Base-by-base conservation (phyloP, 192 early-diverging fungal genomes). In the Entomortierella lignicola region DNA sequence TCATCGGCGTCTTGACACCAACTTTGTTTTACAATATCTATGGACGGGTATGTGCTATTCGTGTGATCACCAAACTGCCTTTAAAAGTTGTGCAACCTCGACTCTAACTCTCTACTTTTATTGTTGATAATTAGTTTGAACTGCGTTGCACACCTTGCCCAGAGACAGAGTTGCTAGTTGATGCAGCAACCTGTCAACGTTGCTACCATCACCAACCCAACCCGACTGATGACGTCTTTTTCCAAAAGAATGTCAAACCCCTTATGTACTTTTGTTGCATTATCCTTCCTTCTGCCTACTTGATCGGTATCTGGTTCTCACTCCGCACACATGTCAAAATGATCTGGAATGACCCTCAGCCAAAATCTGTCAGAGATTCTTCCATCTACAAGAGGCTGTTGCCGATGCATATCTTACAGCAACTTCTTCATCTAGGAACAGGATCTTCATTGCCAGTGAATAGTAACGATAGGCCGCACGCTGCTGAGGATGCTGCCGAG, bases 1-100 rank as follows among this genome's bases (percentile, higher is more conserved):
- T 98, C 34, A 93, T 98, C 73, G 96, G 94, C 15, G 92, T 90
- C 21, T 92, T 99, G 82, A 94, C 95, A 1, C 98, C 98, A 1
- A 97, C 98, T 12, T 67, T 98, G 31, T 99, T 98, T 67, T 97
- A 97, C 81, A 91, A 95, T 60, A 93, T 94, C 26, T 95, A 94
- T 84, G 98, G 95, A 13, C 69, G 80, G 25, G 84, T 89, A 85
- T 55, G 31, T 27, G 4, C n/a, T 4, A 34, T 37, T 7, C 34
- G 10, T 37, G 34, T 37, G 10, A 10, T 7, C 5, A 37, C 4
- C 15, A 15, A 20, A 47, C 2, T 20, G 17, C 17, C 2, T 47
- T 15, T n/a, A n/a, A n/a, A n/a, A n/a, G 4, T 47, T 47, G 5
- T 47, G 12, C 44, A 47, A n/a, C n/a, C n/a, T n/a, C 44, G 12